Evolutionary conservation across 1,284 basidiomycete genomes (phyloP), one percentile per base, ranked within the genome.

Genomic region (Puccinia hordei): DNA sequence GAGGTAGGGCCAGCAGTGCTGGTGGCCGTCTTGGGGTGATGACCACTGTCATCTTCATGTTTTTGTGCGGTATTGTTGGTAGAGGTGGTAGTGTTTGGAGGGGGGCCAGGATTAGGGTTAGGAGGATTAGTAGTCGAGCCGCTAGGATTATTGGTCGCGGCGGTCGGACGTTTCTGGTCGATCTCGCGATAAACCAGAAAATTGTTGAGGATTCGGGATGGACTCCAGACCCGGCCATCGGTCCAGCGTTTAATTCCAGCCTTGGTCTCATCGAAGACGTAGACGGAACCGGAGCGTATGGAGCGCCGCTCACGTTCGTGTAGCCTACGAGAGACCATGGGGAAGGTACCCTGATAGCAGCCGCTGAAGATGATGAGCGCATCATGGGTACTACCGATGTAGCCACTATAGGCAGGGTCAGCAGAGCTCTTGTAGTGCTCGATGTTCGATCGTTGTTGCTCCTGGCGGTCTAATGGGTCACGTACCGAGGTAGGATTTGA

Each of bases 191-290:
- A 82, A 83, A 92, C 91, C 82, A 98, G 88, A 85, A 98, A 98
- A 87, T 98, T 98, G 84, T 93, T 93, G 66, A 98, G 88, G 61
- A 98, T 95, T 71, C 93, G 88, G 81, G 91, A 92, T 0, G 92
- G 92, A 24, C 91, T 92, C 96, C 95, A 98, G 84, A 93, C 92
- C 85, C 94, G 91, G 6, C 95, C 95, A 86, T 99, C 95, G 0
- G 96, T 99, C 95, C 96, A 98, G 72, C 96, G 90, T 87, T 97
- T 98, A 88, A 99, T 98, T 51, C 95, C 95, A 84, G 93, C 94
- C 86, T 98, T 94, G 83, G 93, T 91, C 87, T 98, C 95, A 86
- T 99, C 94, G 85, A 98, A 98, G n/a, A 98, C 95, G 84, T 98
- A 99, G 44, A 99, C 93, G 3, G 93, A 92, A 80, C 96, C 96